Conservation (phyloP, 2,329 filamentous ascomycete genomes). For the Cordyceps javanica region DNA sequence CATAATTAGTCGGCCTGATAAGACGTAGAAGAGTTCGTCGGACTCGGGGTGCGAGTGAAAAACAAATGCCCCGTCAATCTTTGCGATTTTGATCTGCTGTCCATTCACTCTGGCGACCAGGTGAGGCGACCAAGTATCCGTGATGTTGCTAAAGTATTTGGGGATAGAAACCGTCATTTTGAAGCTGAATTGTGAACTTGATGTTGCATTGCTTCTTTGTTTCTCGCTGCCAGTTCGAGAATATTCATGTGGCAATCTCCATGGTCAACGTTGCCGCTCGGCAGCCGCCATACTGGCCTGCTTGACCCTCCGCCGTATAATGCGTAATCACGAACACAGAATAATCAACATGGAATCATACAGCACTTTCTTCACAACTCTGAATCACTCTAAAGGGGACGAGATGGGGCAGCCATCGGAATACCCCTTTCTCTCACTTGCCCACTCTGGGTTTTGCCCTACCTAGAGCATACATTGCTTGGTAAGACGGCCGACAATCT, state of each 20-base stretch:
- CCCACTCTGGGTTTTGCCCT: too few relatives aligned
- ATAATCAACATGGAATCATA: background rate
- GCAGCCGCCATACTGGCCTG: too few relatives aligned
- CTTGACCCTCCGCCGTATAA: too few relatives aligned
- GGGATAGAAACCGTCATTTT: constrained; percentile 20
- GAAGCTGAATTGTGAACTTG: background rate
- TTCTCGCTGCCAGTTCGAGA: background rate
- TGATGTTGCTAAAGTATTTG: constrained; percentile 21
- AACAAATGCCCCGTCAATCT: constrained; percentile 32
- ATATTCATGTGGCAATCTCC: background rate
- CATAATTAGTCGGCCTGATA: constrained; percentile 29
- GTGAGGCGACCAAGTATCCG: constrained; percentile 25
- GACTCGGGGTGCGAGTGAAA: constrained; percentile 35
- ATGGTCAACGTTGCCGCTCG: background rate
- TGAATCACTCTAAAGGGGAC: too few relatives aligned
- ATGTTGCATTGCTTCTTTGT: background rate
- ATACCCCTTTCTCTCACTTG: too few relatives aligned
- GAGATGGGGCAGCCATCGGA: too few relatives aligned
- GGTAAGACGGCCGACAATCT: too few relatives aligned
- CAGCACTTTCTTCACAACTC: too few relatives aligned
- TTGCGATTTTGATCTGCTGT: constrained; percentile 35
- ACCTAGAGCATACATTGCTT: too few relatives aligned
- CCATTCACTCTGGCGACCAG: constrained; percentile 29
- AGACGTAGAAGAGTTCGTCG: constrained; percentile 35
- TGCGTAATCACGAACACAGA: too few relatives aligned